Conservation (phyloP, 2,329 filamentous ascomycete species). For the Scedosporium apiospermum region DNA sequence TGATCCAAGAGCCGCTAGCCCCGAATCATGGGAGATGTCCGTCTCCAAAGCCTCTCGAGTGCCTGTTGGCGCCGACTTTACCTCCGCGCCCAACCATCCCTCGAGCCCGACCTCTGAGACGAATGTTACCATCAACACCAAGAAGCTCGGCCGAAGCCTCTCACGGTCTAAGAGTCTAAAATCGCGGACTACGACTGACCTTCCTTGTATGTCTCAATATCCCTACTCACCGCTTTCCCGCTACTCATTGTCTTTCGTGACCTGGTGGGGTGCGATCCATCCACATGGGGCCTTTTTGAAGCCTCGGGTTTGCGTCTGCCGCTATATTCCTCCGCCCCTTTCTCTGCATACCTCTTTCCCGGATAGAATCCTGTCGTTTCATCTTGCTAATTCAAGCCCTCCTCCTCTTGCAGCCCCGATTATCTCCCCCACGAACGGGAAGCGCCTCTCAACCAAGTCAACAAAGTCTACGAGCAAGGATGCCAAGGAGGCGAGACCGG, state of each 20-base stretch:
- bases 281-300: background rate
- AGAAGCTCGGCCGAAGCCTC: background rate
- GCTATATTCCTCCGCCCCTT: no score
- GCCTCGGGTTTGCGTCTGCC: background rate
- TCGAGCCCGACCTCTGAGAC: background rate
- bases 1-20: background rate
- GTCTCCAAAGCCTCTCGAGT: background rate
- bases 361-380: background rate
- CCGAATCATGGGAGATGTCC: slow-evolving; percentile 1
- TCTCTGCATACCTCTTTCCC: no score
- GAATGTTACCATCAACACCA: background rate
- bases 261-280: no score
- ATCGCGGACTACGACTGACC: background rate
- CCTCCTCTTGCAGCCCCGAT: background rate
- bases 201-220: background rate
- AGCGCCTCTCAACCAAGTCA: slow-evolving; percentile 5
- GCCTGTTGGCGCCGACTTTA: background rate
- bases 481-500: slow-evolving; percentile 10
- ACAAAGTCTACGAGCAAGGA: background rate
- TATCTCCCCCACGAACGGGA: slow-evolving; percentile 5
- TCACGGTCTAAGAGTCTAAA: background rate
- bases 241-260: background rate
- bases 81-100: background rate
- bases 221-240: background rate
- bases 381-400: background rate